Evolutionary conservation across 176 grass and related monocot species (phyloP).

Genomic region (Pharus latifolius): DNA sequence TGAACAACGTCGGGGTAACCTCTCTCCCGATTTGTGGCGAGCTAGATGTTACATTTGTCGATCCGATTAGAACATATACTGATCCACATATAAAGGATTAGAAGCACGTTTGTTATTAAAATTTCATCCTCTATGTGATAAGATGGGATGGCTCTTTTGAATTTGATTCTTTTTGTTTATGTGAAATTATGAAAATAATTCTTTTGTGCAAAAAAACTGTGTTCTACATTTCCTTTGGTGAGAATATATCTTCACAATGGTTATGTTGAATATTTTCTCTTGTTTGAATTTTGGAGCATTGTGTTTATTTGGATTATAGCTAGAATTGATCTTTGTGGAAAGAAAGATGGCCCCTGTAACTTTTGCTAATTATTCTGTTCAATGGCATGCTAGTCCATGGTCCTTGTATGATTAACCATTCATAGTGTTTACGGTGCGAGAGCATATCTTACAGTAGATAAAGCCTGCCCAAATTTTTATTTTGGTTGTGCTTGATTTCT

Average conservation of each 20-base stretch:
- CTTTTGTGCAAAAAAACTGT: neutral
- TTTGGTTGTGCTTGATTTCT: neutral
- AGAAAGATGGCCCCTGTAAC: neutral
- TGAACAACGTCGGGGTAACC: conserved; percentile 66
- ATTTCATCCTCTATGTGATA: neutral
- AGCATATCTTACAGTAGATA: neutral
- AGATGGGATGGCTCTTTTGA: neutral
- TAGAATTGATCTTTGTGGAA: neutral
- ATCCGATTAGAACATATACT: neutral
- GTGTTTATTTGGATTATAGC: neutral
- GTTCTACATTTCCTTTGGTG: too few relatives aligned
- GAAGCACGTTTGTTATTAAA: neutral
- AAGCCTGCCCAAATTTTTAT: neutral
- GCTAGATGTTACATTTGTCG: neutral
- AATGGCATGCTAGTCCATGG: neutral
- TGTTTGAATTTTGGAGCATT: neutral
- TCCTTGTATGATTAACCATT: neutral
- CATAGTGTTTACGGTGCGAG: neutral
- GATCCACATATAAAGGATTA: neutral
- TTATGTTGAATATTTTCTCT: neutral
- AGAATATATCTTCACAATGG: too few relatives aligned
- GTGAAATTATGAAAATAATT: neutral
- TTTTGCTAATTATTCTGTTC: neutral
- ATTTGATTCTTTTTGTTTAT: neutral
- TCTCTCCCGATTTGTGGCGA: neutral